A percentile compares a stretch with the other conserved stretches of the same genome.
Evolutionary conservation across 768 basidiomycete species (phyloP).

Genomic region (Galerina sulciceps): DNA sequence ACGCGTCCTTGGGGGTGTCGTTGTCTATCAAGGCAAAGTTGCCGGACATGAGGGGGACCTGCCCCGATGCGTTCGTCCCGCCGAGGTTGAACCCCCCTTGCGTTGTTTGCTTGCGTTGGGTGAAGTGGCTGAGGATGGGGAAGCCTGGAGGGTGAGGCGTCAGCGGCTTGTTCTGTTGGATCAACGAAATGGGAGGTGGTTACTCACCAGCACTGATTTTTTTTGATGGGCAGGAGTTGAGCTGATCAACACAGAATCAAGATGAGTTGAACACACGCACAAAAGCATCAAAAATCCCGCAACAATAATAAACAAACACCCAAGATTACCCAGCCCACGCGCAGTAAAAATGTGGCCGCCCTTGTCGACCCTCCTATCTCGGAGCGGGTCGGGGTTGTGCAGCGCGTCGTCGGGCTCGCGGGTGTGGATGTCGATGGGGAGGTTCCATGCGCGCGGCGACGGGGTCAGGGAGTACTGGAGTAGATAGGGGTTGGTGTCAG

Average conservation of each 20-base stretch:
- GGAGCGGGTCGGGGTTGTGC: constrained; percentile 58
- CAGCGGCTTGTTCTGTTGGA: background rate
- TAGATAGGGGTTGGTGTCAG: background rate
- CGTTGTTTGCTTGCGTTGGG: constrained; percentile 33
- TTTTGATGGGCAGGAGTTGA: background rate
- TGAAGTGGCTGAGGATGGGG: constrained; percentile 46
- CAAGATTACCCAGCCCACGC: constrained; percentile 61
- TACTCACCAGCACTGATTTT: constrained; percentile 37
- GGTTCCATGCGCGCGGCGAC: constrained; percentile 48
- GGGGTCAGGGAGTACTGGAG: constrained; percentile 30
- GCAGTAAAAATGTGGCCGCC: constrained; percentile 59
- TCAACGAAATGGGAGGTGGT: background rate
- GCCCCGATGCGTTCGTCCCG: constrained; percentile 67
- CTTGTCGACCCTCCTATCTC: constrained; percentile 50
- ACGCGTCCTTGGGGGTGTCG: constrained; percentile 62
- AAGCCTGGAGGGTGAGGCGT: constrained; percentile 30
- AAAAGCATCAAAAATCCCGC: constrained; percentile 46
- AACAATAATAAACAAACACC: constrained; percentile 56
- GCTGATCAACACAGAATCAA: background rate
- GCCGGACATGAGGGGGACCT: constrained; percentile 54
- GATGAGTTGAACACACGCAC: constrained; percentile 34
- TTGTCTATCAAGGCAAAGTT: constrained; percentile 67
- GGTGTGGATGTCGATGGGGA: constrained; percentile 35
- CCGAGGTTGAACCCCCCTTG: constrained; percentile 64
- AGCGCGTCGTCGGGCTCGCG: constrained; percentile 57